These are phyloP conservation scores for Cutaneotrichosporon daszewskae DNA, from an alignment of 1,284 basidiomycete genomes.

Conservation along the genomic window DNA sequence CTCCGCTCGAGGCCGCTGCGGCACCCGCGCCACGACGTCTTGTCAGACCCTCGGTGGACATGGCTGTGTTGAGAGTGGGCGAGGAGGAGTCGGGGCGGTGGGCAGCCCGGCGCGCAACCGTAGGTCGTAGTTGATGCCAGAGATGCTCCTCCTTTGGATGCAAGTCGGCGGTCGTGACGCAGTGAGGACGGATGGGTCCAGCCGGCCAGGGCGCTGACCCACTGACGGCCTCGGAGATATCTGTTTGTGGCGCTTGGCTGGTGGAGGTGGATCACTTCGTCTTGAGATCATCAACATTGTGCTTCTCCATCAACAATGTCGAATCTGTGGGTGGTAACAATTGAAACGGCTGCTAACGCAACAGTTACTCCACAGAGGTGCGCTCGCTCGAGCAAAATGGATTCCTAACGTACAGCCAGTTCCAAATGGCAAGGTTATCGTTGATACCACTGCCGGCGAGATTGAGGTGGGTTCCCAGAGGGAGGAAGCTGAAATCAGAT, in stretches of 20 bases:
- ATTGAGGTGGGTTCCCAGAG: conserved; percentile 56
- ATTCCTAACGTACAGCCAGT: conserved; percentile 47
- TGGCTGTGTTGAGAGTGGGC: conserved; percentile 13
- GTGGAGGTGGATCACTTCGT: conserved; percentile 9
- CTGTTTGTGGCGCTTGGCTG: too few relatives aligned
- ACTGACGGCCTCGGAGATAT: too few relatives aligned
- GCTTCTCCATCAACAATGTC: conserved; percentile 9
- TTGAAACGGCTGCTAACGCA: too few relatives aligned
- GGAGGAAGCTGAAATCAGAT: conserved; percentile 49
- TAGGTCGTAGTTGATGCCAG: too few relatives aligned
- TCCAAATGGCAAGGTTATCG: conserved; percentile 75
- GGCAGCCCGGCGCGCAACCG: too few relatives aligned
- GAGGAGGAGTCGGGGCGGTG: too few relatives aligned
- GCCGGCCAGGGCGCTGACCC: too few relatives aligned
- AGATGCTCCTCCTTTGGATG: too few relatives aligned
- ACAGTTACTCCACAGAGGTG: conserved; percentile 44
- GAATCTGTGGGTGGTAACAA: conserved; percentile 42
- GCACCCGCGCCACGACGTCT: conserved; percentile 42
- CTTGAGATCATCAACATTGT: conserved; percentile 1
- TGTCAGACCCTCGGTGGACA: conserved; percentile 45
- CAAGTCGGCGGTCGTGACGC: too few relatives aligned
- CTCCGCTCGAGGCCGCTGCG: conserved; percentile 11
- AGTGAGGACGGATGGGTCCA: too few relatives aligned
- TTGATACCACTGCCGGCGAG: conserved; percentile 85
- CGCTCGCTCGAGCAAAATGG: background rate